These are phyloP conservation scores for Phytophthora palmivora DNA, from an alignment of 352 stramenopile genomes.

Conservation along the genomic window DNA sequence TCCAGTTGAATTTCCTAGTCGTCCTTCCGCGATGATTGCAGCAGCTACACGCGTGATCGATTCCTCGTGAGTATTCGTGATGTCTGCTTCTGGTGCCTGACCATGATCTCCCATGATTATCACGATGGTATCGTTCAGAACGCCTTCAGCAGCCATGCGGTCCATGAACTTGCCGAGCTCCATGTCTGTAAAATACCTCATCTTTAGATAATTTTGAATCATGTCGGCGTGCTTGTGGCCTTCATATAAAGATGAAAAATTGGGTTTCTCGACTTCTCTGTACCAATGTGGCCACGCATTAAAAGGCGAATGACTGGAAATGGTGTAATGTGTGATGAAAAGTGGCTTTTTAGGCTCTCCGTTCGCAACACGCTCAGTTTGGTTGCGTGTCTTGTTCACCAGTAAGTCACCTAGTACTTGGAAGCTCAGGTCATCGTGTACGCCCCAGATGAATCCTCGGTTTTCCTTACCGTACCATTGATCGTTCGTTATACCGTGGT, in stretches of 20 bases:
- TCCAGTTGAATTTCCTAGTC: constrained; percentile 23
- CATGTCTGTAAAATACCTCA: constrained; percentile 51
- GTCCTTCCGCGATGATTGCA: constrained; percentile 36
- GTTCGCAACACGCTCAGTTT: not conserved
- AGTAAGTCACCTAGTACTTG: constrained; percentile 48
- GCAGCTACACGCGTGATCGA: constrained; percentile 35
- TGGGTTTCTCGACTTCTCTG: constrained; percentile 25
- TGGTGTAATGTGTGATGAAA: constrained; percentile 16
- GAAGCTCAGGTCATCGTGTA: constrained; percentile 55
- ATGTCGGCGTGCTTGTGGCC: constrained; percentile 16
- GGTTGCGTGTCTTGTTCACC: constrained; percentile 38
- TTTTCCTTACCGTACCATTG: constrained; percentile 31
- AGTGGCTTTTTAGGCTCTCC: constrained; percentile 3
- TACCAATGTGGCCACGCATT: constrained; percentile 43
- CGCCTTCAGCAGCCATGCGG: constrained; percentile 38
- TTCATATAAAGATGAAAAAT: constrained; percentile 41
- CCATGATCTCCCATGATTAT: constrained; percentile 43
- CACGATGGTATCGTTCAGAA: constrained; percentile 57
- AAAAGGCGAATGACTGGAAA: constrained; percentile 48
- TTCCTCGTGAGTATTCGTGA: constrained; percentile 25
- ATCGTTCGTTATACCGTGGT: constrained; percentile 22
- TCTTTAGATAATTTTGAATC: constrained; percentile 39
- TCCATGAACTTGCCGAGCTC: constrained; percentile 53
- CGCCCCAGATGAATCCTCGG: constrained; percentile 34
- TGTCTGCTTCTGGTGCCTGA: constrained; percentile 20